These are phyloP conservation scores for Aleurites moluccanus DNA, from an alignment of 441 rosid species.

Conservation along the genomic window DNA sequence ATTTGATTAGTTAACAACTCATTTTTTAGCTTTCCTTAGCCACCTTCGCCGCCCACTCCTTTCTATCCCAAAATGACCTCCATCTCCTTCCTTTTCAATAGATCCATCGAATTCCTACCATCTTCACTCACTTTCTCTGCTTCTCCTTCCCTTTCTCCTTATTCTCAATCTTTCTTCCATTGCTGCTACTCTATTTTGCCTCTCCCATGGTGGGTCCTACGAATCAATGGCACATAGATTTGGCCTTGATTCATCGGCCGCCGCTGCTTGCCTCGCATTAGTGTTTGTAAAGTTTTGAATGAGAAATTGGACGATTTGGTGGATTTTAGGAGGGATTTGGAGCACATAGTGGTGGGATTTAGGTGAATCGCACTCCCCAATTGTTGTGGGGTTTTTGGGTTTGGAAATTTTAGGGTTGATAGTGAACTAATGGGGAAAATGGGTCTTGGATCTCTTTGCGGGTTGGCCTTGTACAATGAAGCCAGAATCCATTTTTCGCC, in stretches of 20 bases:
- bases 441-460: conserved; percentile 69
- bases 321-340: conserved; percentile 37
- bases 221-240: conserved; percentile 42
- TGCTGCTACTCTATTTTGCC: conserved; percentile 66
- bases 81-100: conserved; percentile 56
- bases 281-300: conserved; percentile 54
- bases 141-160: conserved; percentile 23
- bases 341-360: conserved; percentile 50
- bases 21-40: conserved; percentile 43
- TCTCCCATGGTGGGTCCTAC: conserved; percentile 65
- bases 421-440: conserved; percentile 45
- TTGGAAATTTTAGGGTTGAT: conserved; percentile 49
- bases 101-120: conserved; percentile 52
- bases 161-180: conserved; percentile 40
- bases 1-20: conserved; percentile 28
- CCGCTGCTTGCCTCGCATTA: conserved; percentile 61
- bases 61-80: conserved; percentile 50
- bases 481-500: conserved; percentile 45
- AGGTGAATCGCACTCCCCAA: conserved; percentile 56
- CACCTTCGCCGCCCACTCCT: conserved; percentile 41
- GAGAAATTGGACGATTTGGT: conserved; percentile 46
- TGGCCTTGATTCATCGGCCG: conserved; percentile 44
- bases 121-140: conserved; percentile 35
- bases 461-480: conserved; percentile 70
- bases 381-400: conserved; percentile 72